A percentile compares a stretch with the other conserved stretches of the same genome.
Evolutionary conservation across 805 yeast genomes (phyloP).

Genomic region (Komagataella pseudopastoris): DNA sequence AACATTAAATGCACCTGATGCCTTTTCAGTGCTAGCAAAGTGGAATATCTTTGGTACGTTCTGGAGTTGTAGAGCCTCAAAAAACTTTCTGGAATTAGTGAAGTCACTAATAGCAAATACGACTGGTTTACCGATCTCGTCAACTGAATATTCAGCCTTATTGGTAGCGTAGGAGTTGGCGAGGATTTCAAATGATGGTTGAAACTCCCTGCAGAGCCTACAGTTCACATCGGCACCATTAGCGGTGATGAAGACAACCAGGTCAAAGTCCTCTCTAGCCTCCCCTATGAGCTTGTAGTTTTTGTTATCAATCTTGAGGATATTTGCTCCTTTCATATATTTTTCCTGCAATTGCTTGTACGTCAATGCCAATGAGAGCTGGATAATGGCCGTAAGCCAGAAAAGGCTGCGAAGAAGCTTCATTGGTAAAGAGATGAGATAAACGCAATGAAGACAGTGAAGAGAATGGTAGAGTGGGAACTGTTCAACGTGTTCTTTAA

Average conservation of each 20-base stretch:
- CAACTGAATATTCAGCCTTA: conserved; percentile 40
- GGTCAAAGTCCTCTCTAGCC: conserved; percentile 51
- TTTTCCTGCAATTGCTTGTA: background rate
- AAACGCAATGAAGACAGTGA: too few relatives aligned
- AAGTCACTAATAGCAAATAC: conserved; percentile 72
- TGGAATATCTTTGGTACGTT: conserved; percentile 70
- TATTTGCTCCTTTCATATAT: conserved; percentile 10
- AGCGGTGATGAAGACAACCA: conserved; percentile 64
- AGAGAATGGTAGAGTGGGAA: background rate
- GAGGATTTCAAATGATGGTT: conserved; percentile 47
- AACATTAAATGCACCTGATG: conserved; percentile 14
- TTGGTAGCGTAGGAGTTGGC: conserved; percentile 44
- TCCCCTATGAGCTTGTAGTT: conserved; percentile 43
- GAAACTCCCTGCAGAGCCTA: conserved; percentile 53
- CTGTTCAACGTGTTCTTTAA: background rate
- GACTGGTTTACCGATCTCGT: conserved; percentile 23
- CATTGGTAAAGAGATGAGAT: background rate
- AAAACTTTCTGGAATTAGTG: conserved; percentile 36
- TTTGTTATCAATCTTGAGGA: conserved; percentile 40
- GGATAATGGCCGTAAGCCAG: conserved; percentile 1
- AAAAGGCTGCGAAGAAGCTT: conserved; percentile 1
- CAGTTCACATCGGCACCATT: conserved; percentile 66
- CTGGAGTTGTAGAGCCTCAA: conserved; percentile 38
- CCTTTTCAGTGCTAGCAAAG: conserved; percentile 22
- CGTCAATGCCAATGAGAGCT: conserved; percentile 1